phyloP scores from a whole-genome alignment of 306 rosid species.

The Carpinus viminea region DNA sequence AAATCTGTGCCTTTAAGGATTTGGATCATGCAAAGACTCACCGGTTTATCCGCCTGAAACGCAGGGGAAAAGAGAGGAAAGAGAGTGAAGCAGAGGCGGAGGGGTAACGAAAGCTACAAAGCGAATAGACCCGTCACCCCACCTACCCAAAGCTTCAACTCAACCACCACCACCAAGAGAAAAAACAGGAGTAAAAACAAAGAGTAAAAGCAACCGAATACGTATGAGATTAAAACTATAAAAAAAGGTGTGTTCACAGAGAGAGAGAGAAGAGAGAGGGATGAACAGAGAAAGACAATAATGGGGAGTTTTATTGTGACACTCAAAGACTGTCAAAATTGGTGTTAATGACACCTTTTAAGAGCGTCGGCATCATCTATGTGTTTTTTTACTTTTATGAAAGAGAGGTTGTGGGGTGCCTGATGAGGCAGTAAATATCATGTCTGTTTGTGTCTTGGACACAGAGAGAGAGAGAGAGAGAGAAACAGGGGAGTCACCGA shows the following conservation, averaged over 20 bases:
- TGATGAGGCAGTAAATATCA: conserved; percentile 23
- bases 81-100: neutral
- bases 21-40: conserved; percentile 49
- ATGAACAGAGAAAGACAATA: conserved; percentile 7
- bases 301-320: conserved; percentile 31
- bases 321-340: conserved; percentile 37
- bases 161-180: conserved; percentile 36
- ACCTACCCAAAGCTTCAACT: conserved; percentile 43
- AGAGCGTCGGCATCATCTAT: neutral
- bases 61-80: conserved; percentile 36
- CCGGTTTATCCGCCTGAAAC: conserved; percentile 62
- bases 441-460: neutral
- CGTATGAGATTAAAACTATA: conserved; percentile 6
- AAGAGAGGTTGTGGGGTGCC: conserved; percentile 24
- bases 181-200: conserved; percentile 34
- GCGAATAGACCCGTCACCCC: conserved; percentile 42
- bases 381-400: conserved; percentile 1
- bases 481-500: conserved; percentile 32
- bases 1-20: conserved; percentile 4
- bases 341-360: neutral
- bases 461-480: neutral
- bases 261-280: conserved; percentile 1
- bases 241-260: neutral
- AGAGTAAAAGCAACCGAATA: conserved; percentile 22
- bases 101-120: conserved; percentile 29